These are phyloP conservation scores for Hymenoscyphus occultus DNA, from an alignment of 2,329 filamentous ascomycete genomes.

Conservation along the genomic window DNA sequence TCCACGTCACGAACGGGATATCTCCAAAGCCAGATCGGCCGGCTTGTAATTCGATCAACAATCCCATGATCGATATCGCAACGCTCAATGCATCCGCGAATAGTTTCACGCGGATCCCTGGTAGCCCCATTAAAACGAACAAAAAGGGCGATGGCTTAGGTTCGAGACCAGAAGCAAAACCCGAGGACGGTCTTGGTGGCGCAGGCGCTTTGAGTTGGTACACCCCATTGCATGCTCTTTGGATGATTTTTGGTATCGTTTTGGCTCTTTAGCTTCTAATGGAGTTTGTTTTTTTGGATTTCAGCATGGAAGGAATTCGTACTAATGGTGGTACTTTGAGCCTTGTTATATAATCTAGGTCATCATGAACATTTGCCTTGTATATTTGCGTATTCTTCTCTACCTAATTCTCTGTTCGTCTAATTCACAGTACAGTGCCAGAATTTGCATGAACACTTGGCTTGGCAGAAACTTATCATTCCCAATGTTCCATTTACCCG, in stretches of 20 bases:
- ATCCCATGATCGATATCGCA: constrained; percentile 48
- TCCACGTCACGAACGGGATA: constrained; percentile 66
- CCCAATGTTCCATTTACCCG: no score
- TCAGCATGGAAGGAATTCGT: no score
- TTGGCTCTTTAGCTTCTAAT: constrained; percentile 29
- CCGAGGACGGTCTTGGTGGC: constrained; percentile 37
- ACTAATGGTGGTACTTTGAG: no score
- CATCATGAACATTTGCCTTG: no score
- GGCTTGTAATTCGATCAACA: constrained; percentile 50
- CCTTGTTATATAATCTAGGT: no score
- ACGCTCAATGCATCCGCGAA: constrained; percentile 42
- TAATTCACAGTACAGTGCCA: no score
- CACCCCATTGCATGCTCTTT: constrained; percentile 37
- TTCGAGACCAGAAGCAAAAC: constrained; percentile 32
- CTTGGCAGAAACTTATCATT: no score
- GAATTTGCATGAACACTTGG: no score
- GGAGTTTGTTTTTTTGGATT: no score
- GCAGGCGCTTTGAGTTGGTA: constrained; percentile 36
- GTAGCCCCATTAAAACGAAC: constrained; percentile 32
- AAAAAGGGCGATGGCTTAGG: constrained; percentile 20
- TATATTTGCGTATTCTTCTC: no score
- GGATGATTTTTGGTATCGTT: constrained; percentile 33
- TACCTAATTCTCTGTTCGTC: no score
- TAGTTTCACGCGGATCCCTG: constrained; percentile 32
- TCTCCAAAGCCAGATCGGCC: constrained; percentile 41